Evolutionary conservation across 805 yeast species (phyloP).

Genomic region (Saccharomycopsis schoenii): DNA sequence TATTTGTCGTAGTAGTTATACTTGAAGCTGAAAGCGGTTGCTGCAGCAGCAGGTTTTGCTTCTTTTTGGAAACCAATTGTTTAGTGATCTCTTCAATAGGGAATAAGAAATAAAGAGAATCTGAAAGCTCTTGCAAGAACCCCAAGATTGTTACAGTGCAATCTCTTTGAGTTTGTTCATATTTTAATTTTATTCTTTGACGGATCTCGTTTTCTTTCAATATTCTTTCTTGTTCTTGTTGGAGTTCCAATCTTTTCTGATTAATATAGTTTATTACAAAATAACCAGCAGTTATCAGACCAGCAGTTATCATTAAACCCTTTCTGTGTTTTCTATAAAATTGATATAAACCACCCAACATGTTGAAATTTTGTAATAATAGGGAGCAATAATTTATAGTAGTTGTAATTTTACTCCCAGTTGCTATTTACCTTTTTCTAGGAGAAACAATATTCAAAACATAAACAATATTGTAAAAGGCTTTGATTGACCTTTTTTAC

Average conservation of each 20-base stretch:
- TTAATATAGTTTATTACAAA: slow-evolving; percentile 34
- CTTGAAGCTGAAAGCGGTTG: slow-evolving; percentile 19
- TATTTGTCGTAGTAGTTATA: neutral
- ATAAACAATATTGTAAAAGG: too few relatives aligned
- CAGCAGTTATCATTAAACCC: slow-evolving; percentile 34
- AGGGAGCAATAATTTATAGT: too few relatives aligned
- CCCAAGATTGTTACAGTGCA: slow-evolving; percentile 78
- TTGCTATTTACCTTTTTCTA: neutral
- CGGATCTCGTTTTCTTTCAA: slow-evolving; percentile 27
- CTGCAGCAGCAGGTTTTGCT: slow-evolving; percentile 17
- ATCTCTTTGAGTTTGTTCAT: slow-evolving; percentile 87
- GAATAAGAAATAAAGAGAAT: slow-evolving; percentile 49
- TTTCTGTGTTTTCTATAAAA: slow-evolving; percentile 36
- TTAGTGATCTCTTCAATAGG: slow-evolving; percentile 68
- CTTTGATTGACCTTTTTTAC: neutral
- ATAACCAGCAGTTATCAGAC: slow-evolving; percentile 36
- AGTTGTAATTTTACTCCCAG: neutral
- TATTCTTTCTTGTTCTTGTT: slow-evolving; percentile 44
- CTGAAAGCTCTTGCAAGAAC: slow-evolving; percentile 64
- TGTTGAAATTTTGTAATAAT: slow-evolving; percentile 6
- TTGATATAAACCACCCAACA: slow-evolving; percentile 28
- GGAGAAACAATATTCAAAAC: neutral
- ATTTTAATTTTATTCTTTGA: slow-evolving; percentile 69
- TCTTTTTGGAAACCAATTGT: slow-evolving; percentile 37
- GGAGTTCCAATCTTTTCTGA: slow-evolving; percentile 38